A percentile compares a stretch with the other conserved stretches of the same genome.
phyloP scores from a whole-genome alignment of 176 grass and related monocot species.

The Musa beccarii region DNA sequence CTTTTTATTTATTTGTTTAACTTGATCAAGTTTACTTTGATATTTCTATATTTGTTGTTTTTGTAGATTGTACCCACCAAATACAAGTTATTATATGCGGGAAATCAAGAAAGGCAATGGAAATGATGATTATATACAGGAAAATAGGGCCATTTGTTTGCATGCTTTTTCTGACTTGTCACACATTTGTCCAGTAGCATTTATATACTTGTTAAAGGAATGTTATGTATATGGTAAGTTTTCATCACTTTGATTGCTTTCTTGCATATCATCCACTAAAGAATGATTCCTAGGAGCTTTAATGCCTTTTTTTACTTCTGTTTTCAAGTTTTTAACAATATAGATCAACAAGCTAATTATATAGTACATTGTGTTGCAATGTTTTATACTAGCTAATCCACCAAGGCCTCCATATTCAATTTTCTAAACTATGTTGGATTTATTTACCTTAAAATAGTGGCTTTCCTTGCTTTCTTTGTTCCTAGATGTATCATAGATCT shows the following conservation, averaged over 20 bases:
- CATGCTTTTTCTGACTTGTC: slow-evolving; percentile 83
- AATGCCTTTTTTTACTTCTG: slow-evolving; percentile 4
- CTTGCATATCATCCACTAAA: neutral
- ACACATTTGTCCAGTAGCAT: slow-evolving; percentile 54
- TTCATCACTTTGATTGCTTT: slow-evolving; percentile 3
- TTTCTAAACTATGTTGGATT: neutral
- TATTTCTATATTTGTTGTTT: neutral
- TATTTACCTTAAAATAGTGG: no score
- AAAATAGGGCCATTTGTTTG: slow-evolving; percentile 41
- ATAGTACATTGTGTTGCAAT: neutral
- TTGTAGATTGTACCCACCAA: slow-evolving; percentile 8
- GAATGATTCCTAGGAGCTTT: neutral
- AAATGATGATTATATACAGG: slow-evolving; percentile 23
- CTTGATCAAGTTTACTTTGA: neutral
- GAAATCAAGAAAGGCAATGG: slow-evolving; percentile 1
- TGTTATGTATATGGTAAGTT: slow-evolving; percentile 72
- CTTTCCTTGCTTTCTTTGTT: no score
- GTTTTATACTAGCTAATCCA: neutral
- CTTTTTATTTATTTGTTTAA: neutral
- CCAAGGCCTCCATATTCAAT: neutral
- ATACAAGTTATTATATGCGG: slow-evolving; percentile 22
- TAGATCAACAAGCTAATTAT: neutral
- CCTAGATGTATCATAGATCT: no score
- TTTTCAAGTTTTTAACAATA: neutral
- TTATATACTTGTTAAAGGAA: slow-evolving; percentile 76